Percentiles rank a stretch among this genome's conserved stretches.
Conservation (phyloP, 2,329 filamentous ascomycete species). For the Paracoccidioides brasiliensis region DNA sequence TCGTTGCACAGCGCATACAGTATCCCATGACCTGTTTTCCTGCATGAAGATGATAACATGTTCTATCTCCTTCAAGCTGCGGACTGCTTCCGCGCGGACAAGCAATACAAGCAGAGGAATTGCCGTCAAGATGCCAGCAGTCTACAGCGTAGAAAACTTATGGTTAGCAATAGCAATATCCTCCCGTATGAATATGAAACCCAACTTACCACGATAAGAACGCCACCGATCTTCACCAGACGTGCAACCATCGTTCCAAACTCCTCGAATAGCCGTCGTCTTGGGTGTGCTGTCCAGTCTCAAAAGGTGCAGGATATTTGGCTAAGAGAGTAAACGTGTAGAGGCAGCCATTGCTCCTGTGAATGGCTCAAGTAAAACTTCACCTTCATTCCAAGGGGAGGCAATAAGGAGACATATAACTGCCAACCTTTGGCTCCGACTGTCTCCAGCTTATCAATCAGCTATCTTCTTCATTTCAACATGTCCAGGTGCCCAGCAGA, state of each 20-base stretch:
- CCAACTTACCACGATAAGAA: background rate
- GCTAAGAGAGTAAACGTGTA: background rate
- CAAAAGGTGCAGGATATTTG: background rate
- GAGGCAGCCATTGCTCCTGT: background rate
- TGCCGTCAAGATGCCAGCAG: background rate
- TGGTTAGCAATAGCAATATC: background rate
- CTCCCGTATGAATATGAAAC: background rate
- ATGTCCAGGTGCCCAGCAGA: background rate
- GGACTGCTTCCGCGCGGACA: slow-evolving; percentile 16
- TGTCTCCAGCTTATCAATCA: background rate
- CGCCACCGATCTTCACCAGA: background rate
- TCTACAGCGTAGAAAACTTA: background rate
- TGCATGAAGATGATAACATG: slow-evolving; percentile 49
- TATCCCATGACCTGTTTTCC: slow-evolving; percentile 33
- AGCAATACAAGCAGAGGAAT: background rate
- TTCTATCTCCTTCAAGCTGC: slow-evolving; percentile 39
- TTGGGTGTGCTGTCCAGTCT: background rate
- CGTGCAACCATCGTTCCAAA: background rate
- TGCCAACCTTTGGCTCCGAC: background rate
- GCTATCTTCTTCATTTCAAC: background rate
- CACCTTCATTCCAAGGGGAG: background rate
- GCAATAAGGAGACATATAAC: background rate
- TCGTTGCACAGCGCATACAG: slow-evolving; percentile 14
- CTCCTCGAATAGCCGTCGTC: background rate
- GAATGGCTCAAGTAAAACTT: background rate